Base-by-base conservation (phyloP, 2,329 filamentous ascomycete genomes). In the Cadophora luteo-olivacea region DNA sequence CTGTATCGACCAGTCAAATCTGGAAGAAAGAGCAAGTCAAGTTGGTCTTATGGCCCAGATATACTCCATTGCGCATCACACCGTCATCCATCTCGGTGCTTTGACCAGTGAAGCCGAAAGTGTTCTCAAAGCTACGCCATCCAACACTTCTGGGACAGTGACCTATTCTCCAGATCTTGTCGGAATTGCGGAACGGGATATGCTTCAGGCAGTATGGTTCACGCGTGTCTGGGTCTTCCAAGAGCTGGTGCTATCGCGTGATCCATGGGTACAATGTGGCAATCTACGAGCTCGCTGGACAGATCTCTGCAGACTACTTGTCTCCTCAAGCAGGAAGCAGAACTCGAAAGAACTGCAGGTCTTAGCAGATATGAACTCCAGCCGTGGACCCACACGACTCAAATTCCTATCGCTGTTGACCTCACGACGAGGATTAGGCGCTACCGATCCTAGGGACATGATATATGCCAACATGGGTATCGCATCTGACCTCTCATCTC, bases 161-260 rank as follows among this genome's bases (percentile, higher is more conserved):
- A 9, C 8, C 45, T 1, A 64, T 54, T 32, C n/a, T 62, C 33
- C 22, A 33, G 68, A 64, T 24, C 22, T 52, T 11, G 41, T n/a
- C 33, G 65, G 25, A 33, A 65, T 48, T 7, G 45, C 66, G n/a
- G 45, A 49, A 33, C 22, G 55, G 22, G 24, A 24, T 8, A 67
- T 81, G 8, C 80, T 81, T 72, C 74, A 77, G 45, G 71, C 79
- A 4, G 69, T 67, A 0, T 82, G 80, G 80, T 80, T 82, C 54
- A 77, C 74, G 2, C 73, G 79, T 3, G 73, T 79, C 0, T 81
- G 80, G 80, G 76, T 81, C 3, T 75, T 81, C 0, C 80, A 82
- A 65, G 80, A 81, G 29, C 51, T 69, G 5, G 64, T 66, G 4
- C 49, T 66, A 1, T 66, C 64, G 2, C 29, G 38, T 12, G 64